A percentile compares a stretch with the other conserved stretches of the same genome.
phyloP scores from a whole-genome alignment of 225 moss, liverwort and hornwort genomes.

The Polytrichum commune region DNA sequence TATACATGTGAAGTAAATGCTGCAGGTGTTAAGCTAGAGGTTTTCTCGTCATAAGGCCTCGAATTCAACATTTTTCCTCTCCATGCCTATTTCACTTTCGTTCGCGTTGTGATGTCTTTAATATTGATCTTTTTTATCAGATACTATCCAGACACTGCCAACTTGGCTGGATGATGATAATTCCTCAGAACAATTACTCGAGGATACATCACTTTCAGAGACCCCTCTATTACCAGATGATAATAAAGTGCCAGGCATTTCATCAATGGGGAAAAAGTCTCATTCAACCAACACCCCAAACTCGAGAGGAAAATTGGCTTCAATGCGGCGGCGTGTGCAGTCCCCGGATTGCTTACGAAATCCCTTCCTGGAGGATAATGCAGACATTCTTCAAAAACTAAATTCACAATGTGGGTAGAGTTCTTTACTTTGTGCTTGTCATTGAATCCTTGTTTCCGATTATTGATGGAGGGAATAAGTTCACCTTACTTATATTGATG shows the following conservation, averaged over 20 bases:
- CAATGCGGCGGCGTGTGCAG: slow-evolving; percentile 64
- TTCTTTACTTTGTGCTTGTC: too few species aligned
- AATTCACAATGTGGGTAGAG: slow-evolving; percentile 29
- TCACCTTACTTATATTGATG: too few species aligned
- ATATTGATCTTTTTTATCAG: slow-evolving; percentile 2
- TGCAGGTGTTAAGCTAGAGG: too few species aligned
- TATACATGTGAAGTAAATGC: too few species aligned
- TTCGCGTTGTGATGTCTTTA: too few species aligned
- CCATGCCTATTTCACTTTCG: too few species aligned
- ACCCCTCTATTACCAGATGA: slow-evolving; percentile 21
- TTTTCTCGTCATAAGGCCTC: too few species aligned
- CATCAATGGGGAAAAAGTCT: slow-evolving; percentile 27
- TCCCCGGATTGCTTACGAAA: slow-evolving; percentile 71
- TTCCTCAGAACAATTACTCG: slow-evolving; percentile 31
- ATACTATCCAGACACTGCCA: slow-evolving; percentile 31
- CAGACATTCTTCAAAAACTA: slow-evolving; percentile 35
- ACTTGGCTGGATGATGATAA: slow-evolving; percentile 54
- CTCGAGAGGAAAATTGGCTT: slow-evolving; percentile 51
- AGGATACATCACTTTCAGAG: slow-evolving; percentile 35
- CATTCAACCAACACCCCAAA: slow-evolving; percentile 40
- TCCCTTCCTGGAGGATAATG: slow-evolving; percentile 69
- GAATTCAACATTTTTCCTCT: too few species aligned
- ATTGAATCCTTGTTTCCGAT: too few species aligned
- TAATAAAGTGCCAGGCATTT: slow-evolving; percentile 17
- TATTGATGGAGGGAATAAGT: too few species aligned